Evolutionary conservation across 257 asterid genomes (phyloP).

Genomic region (Przewalskia tangutica): DNA sequence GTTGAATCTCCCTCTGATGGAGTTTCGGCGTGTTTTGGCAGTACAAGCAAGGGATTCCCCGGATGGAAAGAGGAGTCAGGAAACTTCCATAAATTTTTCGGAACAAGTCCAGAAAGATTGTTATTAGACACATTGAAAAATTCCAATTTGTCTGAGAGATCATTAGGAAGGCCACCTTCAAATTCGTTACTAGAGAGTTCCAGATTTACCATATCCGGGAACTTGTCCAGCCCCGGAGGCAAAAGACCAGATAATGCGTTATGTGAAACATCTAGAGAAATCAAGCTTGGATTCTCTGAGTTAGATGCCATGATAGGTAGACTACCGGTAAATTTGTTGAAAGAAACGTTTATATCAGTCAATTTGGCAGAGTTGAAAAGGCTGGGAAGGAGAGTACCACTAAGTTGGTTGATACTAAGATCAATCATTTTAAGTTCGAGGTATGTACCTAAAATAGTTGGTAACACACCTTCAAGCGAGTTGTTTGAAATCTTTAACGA

Average conservation of each 20-base stretch:
- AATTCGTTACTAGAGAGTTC: conserved; percentile 57
- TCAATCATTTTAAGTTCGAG: conserved; percentile 51
- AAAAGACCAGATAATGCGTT: conserved; percentile 47
- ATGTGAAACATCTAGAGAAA: conserved; percentile 54
- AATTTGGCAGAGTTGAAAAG: conserved; percentile 46
- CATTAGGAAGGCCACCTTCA: conserved; percentile 60
- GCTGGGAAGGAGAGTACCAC: conserved; percentile 50
- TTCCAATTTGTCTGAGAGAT: conserved; percentile 34
- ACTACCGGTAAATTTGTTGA: conserved; percentile 50
- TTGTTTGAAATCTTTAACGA: conserved; percentile 63
- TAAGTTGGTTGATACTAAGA: conserved; percentile 51
- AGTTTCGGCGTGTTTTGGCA: conserved; percentile 25
- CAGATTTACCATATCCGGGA: conserved; percentile 36
- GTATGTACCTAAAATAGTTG: conserved; percentile 46
- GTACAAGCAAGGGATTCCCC: conserved; percentile 53
- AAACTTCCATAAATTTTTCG: conserved; percentile 51
- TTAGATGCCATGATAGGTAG: conserved; percentile 28
- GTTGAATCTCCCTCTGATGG: conserved; percentile 25
- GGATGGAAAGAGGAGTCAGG: conserved; percentile 79
- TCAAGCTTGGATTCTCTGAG: conserved; percentile 29
- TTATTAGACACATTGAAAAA: conserved; percentile 58
- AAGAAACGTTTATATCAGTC: conserved; percentile 45
- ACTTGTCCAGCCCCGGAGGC: conserved; percentile 45
- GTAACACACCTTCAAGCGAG: conserved; percentile 62
- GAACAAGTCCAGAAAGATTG: conserved; percentile 75